Conservation (phyloP, 495 filamentous ascomycete genomes). For the Immersiella caudata region DNA sequence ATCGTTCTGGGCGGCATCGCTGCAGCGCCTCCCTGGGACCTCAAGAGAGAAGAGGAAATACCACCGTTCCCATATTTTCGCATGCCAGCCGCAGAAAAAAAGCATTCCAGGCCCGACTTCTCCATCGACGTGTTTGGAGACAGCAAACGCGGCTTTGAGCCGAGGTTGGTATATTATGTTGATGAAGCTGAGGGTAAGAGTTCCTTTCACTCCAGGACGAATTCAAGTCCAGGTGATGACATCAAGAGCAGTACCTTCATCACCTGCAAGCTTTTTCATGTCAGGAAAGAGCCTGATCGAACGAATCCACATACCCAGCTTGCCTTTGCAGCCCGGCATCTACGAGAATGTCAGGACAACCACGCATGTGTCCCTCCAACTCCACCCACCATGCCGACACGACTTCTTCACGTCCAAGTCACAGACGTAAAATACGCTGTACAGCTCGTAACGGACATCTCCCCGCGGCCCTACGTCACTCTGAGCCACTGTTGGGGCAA, state of each 20-base stretch:
- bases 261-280: slow-evolving; percentile 13
- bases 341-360: background rate
- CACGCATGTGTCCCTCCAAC: background rate
- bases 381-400: slow-evolving; percentile 5
- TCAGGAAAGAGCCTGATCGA: background rate
- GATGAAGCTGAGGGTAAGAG: slow-evolving; percentile 2
- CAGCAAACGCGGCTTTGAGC: background rate
- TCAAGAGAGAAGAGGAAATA: background rate
- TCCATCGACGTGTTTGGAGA: slow-evolving; percentile 7
- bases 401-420: slow-evolving; percentile 2
- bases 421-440: background rate
- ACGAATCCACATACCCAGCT: slow-evolving; percentile 6
- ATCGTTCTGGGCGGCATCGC: slow-evolving; percentile 7
- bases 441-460: background rate
- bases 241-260: slow-evolving; percentile 9
- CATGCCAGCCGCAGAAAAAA: background rate
- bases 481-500: slow-evolving; percentile 18
- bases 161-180: slow-evolving; percentile 8
- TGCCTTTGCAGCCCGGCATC: slow-evolving; percentile 1
- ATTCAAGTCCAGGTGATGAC: no score
- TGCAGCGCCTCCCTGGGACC: slow-evolving; percentile 13
- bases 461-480: slow-evolving; percentile 3
- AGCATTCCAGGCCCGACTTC: background rate
- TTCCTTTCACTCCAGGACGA: no score
- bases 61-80: background rate